Evolutionary conservation across 106 monocot species (phyloP).

Genomic region (Phalaenopsis aphrodite): DNA sequence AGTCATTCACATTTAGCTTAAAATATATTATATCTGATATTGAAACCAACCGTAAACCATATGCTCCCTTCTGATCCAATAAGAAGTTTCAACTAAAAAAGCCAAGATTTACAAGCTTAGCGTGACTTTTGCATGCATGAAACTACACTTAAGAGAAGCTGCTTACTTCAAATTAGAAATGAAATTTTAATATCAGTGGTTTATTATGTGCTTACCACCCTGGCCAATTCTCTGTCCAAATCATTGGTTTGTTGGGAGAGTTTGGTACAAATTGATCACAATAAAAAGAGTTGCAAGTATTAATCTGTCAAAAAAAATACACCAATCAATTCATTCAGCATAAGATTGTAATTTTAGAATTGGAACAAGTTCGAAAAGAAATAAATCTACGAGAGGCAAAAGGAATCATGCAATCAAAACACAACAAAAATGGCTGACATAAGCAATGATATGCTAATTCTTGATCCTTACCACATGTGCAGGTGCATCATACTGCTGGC

Average conservation of each 20-base stretch:
- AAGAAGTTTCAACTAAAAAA: not conserved
- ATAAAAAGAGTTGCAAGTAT: constrained; percentile 96
- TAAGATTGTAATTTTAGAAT: not conserved
- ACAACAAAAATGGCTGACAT: not conserved
- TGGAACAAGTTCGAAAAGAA: not conserved
- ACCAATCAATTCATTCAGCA: not conserved
- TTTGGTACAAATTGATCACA: constrained; percentile 87
- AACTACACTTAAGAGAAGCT: not conserved
- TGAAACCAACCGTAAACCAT: not conserved
- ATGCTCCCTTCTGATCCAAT: not conserved
- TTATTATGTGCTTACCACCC: constrained; percentile 55
- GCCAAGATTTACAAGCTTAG: not conserved
- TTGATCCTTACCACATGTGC: constrained; percentile 59
- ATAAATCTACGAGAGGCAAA: not conserved
- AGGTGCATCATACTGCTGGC: constrained; percentile 95
- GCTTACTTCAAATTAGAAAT: not conserved
- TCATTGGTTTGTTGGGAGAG: constrained; percentile 71
- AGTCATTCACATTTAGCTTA: not conserved
- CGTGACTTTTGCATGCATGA: not conserved
- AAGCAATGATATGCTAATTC: not conserved
- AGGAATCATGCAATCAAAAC: not conserved
- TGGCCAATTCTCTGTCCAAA: constrained; percentile 99
- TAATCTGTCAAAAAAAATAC: constrained; percentile 55
- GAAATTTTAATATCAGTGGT: not conserved
- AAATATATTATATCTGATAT: not conserved